Evolutionary conservation across 805 yeast genomes (phyloP), one percentile per base, ranked within the genome.

Genomic region (Candida maris): DNA sequence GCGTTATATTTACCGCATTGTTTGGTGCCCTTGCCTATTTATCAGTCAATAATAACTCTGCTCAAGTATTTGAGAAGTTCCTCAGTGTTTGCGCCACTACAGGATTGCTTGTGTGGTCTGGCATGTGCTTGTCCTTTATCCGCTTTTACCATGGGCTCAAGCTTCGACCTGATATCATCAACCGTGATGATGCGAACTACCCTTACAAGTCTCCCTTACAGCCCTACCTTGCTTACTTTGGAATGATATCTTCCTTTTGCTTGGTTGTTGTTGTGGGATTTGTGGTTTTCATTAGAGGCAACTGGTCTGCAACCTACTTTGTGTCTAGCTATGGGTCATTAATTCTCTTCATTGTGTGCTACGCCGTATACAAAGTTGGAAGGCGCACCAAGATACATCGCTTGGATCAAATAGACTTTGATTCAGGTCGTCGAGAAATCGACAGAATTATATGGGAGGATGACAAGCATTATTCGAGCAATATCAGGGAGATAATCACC

Each of bases 391-490:
- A 77, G 44, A 64, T 81, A 8, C 84, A 78, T 35, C 71, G 85
- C 33, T 61, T 85, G 30, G 89, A 83, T 47, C 81, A 84, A 30
- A 56, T 86, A 41, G 95, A 87, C 57, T 71, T 83, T 54, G 95
- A 87, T 57, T 73, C 86, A 0, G 95, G 95, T 2, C 67, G 95
- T 49, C 70, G 93, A 34, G 95, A 86, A 55, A 77, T 81, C 62
- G 96, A 87, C 59, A 66, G 87, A 32, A 75, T 75, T 44, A 76
- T 79, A 16, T 85, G 95, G 94, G 86, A 81, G 46, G 93, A 85
- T 39, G 85, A 84, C 34, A 66, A 45, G 36, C 49, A 56, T 26
- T 61, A 61, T 34, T 45, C 51, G 15, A 52, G 54, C 25, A 65
- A 52, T 32, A 52, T 63, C 25, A 56, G 48, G 30, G 69, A 63